Percentiles rank a stretch among this genome's conserved stretches.
phyloP scores from a whole-genome alignment of 2,329 filamentous ascomycete species.

The Monilinia laxa region DNA sequence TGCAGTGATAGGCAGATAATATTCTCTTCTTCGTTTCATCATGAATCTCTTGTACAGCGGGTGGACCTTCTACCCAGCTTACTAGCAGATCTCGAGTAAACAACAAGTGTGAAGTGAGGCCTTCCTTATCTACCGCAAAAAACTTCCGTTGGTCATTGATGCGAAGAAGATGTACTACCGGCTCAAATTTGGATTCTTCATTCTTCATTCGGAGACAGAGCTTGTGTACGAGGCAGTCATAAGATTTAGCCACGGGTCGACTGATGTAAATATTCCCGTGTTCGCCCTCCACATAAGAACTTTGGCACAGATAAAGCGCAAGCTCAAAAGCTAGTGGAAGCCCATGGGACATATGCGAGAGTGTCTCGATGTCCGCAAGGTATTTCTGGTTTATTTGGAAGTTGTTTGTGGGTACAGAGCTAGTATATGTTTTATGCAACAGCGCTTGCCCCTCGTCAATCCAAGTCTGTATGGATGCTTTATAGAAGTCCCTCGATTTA shows the following conservation, averaged over 20 bases:
- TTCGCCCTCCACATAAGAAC: background rate
- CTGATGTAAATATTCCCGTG: background rate
- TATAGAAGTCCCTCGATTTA: slow-evolving; percentile 1
- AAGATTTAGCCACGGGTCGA: too few species aligned
- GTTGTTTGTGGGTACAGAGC: background rate
- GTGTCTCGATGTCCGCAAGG: background rate
- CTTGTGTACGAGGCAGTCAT: background rate
- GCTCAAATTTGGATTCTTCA: background rate
- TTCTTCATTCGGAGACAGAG: background rate
- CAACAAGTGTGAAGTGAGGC: background rate
- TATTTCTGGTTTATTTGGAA: background rate
- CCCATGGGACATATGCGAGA: background rate
- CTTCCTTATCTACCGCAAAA: background rate
- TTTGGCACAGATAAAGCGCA: background rate
- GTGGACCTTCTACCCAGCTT: slow-evolving; percentile 5
- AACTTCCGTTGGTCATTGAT: background rate
- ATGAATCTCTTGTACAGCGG: background rate
- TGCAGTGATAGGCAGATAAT: background rate
- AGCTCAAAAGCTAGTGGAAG: background rate
- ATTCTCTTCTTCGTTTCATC: background rate
- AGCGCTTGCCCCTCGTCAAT: background rate
- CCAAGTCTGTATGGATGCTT: background rate
- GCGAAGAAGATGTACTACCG: background rate
- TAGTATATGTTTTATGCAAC: background rate
- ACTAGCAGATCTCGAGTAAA: background rate